A percentile compares a stretch with the other conserved stretches of the same genome.
phyloP scores from a whole-genome alignment of 208 protist genomes.

The Trypanosoma boissoni region DNA sequence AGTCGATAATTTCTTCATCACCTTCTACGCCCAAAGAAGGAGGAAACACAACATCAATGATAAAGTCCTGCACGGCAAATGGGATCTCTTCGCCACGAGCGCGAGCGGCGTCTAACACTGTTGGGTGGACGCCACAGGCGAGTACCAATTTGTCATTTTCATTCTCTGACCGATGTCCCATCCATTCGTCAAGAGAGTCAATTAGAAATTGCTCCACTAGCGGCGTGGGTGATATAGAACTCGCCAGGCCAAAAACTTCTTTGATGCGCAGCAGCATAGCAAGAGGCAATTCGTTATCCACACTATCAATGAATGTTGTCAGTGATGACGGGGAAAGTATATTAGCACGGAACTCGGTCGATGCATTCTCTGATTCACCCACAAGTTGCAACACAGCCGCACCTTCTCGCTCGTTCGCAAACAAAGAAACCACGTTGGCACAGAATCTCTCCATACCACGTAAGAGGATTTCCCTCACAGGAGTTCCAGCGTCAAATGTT shows the following conservation, averaged over 20 bases:
- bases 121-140: slow-evolving; percentile 69
- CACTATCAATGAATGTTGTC: slow-evolving; percentile 27
- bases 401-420: slow-evolving; percentile 40
- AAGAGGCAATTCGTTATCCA: slow-evolving; percentile 49
- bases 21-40: slow-evolving; percentile 5
- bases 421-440: slow-evolving; percentile 45
- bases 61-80: slow-evolving; percentile 64
- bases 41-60: slow-evolving; percentile 85
- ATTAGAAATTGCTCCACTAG: slow-evolving; percentile 78
- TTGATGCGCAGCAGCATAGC: slow-evolving; percentile 40
- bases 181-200: slow-evolving; percentile 75
- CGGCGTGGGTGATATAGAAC: slow-evolving; percentile 9
- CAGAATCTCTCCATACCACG: slow-evolving; percentile 42
- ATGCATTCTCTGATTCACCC: slow-evolving; percentile 14
- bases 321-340: slow-evolving; percentile 46
- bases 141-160: slow-evolving; percentile 58
- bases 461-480: slow-evolving; percentile 43
- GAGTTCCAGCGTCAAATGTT: slow-evolving; percentile 34
- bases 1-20: slow-evolving; percentile 43
- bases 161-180: slow-evolving; percentile 21
- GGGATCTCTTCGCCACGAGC: slow-evolving; percentile 26
- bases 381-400: slow-evolving; percentile 35
- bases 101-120: slow-evolving; percentile 40
- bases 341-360: slow-evolving; percentile 28
- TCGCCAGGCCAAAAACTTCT: slow-evolving; percentile 35